A percentile compares a stretch with the other conserved stretches of the same genome.
Conservation (phyloP, 1,139 yeast species). For the Suhomyces choctaworum region DNA sequence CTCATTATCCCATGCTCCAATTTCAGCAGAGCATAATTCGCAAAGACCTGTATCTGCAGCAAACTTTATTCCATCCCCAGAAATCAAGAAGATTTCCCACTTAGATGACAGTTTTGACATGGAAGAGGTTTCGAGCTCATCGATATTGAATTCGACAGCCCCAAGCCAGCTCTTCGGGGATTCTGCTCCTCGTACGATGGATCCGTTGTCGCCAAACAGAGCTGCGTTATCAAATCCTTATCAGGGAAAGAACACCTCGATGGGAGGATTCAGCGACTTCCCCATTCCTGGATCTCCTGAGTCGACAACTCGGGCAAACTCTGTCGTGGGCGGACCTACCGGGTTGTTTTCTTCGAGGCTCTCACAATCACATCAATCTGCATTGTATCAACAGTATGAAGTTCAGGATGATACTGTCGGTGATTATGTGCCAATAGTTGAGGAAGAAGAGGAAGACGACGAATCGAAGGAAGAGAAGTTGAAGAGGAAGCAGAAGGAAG, state of each 20-base stretch:
- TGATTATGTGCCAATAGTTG: constrained; percentile 46
- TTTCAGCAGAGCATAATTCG: no score
- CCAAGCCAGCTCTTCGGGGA: constrained; percentile 14
- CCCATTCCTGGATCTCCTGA: constrained; percentile 53
- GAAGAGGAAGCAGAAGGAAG: constrained; percentile 16
- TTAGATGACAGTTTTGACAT: constrained; percentile 36
- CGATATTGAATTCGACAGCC: neutral
- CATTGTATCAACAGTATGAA: constrained; percentile 49
- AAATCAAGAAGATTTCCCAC: constrained; percentile 16
- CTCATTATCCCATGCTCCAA: no score
- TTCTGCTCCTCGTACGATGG: constrained; percentile 1
- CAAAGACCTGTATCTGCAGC: constrained; percentile 2
- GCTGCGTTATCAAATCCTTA: constrained; percentile 32
- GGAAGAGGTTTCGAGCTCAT: constrained; percentile 14
- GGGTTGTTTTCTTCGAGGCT: constrained; percentile 41
- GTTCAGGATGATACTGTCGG: constrained; percentile 49
- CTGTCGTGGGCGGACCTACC: constrained; percentile 40
- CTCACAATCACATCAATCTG: constrained; percentile 49
- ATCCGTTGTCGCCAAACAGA: constrained; percentile 7
- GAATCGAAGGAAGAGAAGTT: constrained; percentile 20
- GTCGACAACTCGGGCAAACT: constrained; percentile 46
- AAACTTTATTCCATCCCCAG: constrained; percentile 8
- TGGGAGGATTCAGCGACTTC: constrained; percentile 40
- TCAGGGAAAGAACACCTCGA: constrained; percentile 23
- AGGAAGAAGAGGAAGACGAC: constrained; percentile 49